Evolutionary conservation across 495 filamentous ascomycete genomes (phyloP).

Genomic region (Neurospora sp.): DNA sequence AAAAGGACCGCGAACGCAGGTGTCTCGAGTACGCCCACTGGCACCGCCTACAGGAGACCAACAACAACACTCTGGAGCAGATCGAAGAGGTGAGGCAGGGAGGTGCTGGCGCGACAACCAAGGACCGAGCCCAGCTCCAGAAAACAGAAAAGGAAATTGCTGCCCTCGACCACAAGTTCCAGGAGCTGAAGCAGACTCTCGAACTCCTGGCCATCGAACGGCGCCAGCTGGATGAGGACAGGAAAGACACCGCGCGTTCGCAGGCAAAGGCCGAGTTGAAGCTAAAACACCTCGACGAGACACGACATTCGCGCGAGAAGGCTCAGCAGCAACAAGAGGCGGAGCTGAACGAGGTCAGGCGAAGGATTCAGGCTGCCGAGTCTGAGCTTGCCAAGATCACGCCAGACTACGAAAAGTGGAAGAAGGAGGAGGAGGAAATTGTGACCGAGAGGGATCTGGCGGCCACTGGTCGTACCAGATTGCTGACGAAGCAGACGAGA

Average conservation of each 20-base stretch:
- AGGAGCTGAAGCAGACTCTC: conserved; percentile 67
- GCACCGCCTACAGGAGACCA: conserved; percentile 73
- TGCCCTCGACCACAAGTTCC: conserved; percentile 66
- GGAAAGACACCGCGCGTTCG: conserved; percentile 62
- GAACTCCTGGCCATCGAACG: conserved; percentile 84
- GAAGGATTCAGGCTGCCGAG: conserved; percentile 67
- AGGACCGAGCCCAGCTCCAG: conserved; percentile 66
- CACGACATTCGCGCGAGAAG: conserved; percentile 68
- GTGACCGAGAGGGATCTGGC: conserved; percentile 63
- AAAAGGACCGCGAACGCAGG: conserved; percentile 86
- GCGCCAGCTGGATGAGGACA: conserved; percentile 79
- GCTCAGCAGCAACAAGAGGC: conserved; percentile 56
- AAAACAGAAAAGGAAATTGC: conserved; percentile 73
- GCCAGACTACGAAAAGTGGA: conserved; percentile 65
- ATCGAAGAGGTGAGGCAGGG: conserved; percentile 73
- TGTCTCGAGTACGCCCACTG: conserved; percentile 94
- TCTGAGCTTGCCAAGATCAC: conserved; percentile 58
- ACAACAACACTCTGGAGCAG: conserved; percentile 64
- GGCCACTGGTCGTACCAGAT: conserved; percentile 62
- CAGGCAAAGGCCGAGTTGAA: conserved; percentile 80
- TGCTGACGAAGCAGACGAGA: conserved; percentile 93
- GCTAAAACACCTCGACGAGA: conserved; percentile 68
- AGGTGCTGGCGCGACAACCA: conserved; percentile 73
- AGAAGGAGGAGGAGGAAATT: conserved; percentile 59
- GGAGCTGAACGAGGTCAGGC: conserved; percentile 62